Evolutionary conservation across 192 early-diverging fungal species (phyloP).

Genomic region (Coemansia pectinata): DNA sequence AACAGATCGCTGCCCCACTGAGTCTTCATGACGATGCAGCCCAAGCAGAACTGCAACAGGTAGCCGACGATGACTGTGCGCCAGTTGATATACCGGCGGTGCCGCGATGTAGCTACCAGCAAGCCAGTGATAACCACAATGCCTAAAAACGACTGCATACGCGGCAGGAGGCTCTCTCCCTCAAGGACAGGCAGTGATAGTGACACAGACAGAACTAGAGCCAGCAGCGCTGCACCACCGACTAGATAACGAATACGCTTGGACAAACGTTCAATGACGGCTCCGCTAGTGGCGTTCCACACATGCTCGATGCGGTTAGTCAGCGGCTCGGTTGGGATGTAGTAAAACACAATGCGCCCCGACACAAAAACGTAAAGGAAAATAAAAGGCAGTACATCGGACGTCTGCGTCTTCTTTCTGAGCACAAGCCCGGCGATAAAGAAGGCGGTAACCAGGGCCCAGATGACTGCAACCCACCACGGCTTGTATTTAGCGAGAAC

Average conservation of each 20-base stretch:
- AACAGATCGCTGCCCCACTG: slow-evolving; percentile 71
- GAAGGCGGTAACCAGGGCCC: slow-evolving; percentile 60
- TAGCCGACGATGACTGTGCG: slow-evolving; percentile 71
- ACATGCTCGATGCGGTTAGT: slow-evolving; percentile 9
- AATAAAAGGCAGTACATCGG: slow-evolving; percentile 47
- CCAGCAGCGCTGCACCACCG: slow-evolving; percentile 16
- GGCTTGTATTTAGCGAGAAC: slow-evolving; percentile 13
- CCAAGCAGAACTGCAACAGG: slow-evolving; percentile 75
- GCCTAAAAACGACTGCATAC: slow-evolving; percentile 75
- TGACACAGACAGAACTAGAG: slow-evolving; percentile 56
- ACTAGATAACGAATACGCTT: slow-evolving; percentile 34
- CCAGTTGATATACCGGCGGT: slow-evolving; percentile 71
- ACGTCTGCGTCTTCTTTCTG: slow-evolving; percentile 43
- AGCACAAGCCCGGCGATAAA: slow-evolving; percentile 60
- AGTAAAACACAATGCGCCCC: slow-evolving; percentile 50
- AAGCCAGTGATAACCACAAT: slow-evolving; percentile 61
- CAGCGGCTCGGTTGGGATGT: slow-evolving; percentile 31
- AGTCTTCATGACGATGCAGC: slow-evolving; percentile 76
- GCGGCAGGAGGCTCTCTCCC: slow-evolving; percentile 62
- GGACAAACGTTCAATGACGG: slow-evolving; percentile 26
- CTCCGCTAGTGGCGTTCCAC: neutral
- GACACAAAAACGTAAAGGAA: slow-evolving; percentile 58
- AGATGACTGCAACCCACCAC: slow-evolving; percentile 41
- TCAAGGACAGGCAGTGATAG: slow-evolving; percentile 50
- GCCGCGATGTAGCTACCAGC: slow-evolving; percentile 59